These are phyloP conservation scores for Saksenaea oblongispora DNA, from an alignment of 371 early-diverging fungal species.

Conservation along the genomic window DNA sequence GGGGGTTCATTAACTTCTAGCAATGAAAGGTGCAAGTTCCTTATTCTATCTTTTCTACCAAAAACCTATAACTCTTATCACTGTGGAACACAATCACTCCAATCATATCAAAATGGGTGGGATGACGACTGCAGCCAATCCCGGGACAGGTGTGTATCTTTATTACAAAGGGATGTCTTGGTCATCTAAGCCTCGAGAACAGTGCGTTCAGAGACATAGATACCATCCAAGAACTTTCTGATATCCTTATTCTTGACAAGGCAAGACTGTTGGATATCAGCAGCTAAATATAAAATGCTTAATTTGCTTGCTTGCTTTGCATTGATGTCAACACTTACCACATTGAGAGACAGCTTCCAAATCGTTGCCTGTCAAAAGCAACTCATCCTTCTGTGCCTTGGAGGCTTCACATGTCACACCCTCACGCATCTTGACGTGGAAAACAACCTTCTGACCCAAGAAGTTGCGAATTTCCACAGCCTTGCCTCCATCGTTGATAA, in stretches of 20 bases:
- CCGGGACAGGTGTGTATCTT: conserved; percentile 48
- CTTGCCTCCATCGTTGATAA: conserved; percentile 81
- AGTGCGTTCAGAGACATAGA: conserved; percentile 91
- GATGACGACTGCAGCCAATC: conserved; percentile 50
- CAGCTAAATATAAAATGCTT: conserved; percentile 43
- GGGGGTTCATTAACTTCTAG: too few species aligned
- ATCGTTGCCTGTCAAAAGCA: conserved; percentile 94
- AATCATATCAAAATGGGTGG: conserved; percentile 30
- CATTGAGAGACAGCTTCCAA: conserved; percentile 98
- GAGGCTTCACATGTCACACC: conserved; percentile 89
- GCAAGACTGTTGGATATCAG: conserved; percentile 75
- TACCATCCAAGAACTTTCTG: conserved; percentile 99
- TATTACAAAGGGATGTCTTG: conserved; percentile 21
- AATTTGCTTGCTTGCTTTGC: not conserved
- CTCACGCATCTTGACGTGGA: conserved; percentile 86
- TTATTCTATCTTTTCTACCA: not conserved
- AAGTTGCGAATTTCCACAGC: conserved; percentile 98
- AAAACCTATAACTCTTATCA: not conserved
- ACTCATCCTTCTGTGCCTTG: conserved; percentile 93
- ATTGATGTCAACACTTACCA: conserved; percentile 32
- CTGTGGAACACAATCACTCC: not conserved
- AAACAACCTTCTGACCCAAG: conserved; percentile 96
- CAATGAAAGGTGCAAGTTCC: not conserved
- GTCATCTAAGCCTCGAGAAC: conserved; percentile 31
- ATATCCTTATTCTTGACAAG: conserved; percentile 90